phyloP scores from a whole-genome alignment of 495 filamentous ascomycete species.

The Emericellopsis terricola region DNA sequence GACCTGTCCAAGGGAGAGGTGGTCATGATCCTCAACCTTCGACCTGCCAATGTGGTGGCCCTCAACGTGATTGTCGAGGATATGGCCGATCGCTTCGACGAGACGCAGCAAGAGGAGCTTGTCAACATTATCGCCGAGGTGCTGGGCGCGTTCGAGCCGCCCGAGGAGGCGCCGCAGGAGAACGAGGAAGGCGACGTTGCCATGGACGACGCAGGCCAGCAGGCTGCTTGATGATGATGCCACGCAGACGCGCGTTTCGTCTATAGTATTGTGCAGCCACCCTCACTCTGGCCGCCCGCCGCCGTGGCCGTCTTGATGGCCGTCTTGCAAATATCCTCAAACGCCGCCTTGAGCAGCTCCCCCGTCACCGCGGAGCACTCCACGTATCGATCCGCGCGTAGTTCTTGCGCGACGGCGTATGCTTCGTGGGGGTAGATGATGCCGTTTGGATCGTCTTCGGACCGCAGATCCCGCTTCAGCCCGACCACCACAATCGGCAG shows the following conservation, averaged over 20 bases:
- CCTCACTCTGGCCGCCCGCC: constrained; percentile 25
- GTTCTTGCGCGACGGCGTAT: constrained; percentile 58
- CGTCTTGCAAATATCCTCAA: constrained; percentile 61
- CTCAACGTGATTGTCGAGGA: constrained; percentile 26
- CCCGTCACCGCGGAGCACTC: constrained; percentile 85
- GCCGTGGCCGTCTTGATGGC: constrained; percentile 40
- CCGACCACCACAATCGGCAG: constrained; percentile 65
- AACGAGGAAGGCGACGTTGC: constrained; percentile 4
- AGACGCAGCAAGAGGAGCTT: constrained; percentile 22
- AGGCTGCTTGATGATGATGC: neutral
- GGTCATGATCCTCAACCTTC: constrained; percentile 26
- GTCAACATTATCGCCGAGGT: constrained; percentile 21
- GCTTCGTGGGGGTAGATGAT: constrained; percentile 59
- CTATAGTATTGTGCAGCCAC: constrained; percentile 21
- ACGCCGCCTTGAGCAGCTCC: constrained; percentile 51
- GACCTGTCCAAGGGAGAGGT: constrained; percentile 27
- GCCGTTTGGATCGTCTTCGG: constrained; percentile 40
- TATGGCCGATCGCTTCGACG: constrained; percentile 23
- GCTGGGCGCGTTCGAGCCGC: constrained; percentile 17
- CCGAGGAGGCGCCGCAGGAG: constrained; percentile 6
- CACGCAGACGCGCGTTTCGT: neutral
- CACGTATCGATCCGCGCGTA: constrained; percentile 73
- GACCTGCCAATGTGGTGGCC: constrained; percentile 15
- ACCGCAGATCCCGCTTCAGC: constrained; percentile 63
- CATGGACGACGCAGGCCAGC: neutral